Percentiles rank a stretch among this genome's conserved stretches.
Conservation (phyloP, 352 stramenopile genomes). For the Phytophthora megakarya region DNA sequence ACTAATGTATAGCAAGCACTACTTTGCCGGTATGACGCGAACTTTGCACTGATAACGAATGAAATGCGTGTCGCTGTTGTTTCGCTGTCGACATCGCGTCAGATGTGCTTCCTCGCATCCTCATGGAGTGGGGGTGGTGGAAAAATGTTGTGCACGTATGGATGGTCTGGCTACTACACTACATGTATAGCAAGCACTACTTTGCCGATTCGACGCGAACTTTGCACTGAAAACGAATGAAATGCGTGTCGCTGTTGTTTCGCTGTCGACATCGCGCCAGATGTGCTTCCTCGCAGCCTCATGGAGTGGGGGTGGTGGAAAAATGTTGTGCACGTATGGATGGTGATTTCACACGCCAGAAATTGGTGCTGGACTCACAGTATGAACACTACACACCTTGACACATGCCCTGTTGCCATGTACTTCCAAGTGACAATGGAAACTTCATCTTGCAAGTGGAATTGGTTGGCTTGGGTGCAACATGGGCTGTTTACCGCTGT, state of each 20-base stretch:
- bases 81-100: not conserved
- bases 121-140: not conserved
- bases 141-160: not conserved
- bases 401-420: too few relatives aligned
- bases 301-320: not conserved
- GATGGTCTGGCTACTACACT: too few relatives aligned
- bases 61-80: not conserved
- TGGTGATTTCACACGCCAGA: not conserved
- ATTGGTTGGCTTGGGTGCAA: conserved; percentile 1
- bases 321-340: not conserved
- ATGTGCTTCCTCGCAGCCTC: not conserved
- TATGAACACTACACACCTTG: too few relatives aligned
- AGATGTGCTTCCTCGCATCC: not conserved
- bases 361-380: not conserved
- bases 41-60: not conserved
- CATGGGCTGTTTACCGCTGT: conserved; percentile 14
- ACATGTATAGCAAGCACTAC: too few relatives aligned
- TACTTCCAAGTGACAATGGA: not conserved
- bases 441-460: not conserved
- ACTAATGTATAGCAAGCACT: too few relatives aligned
- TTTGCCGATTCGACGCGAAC: too few relatives aligned
- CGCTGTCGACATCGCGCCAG: not conserved
- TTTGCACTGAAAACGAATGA: not conserved
- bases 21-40: too few relatives aligned
- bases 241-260: not conserved